Conservation (phyloP, 1,139 yeast genomes). For the Pichia sp. region DNA sequence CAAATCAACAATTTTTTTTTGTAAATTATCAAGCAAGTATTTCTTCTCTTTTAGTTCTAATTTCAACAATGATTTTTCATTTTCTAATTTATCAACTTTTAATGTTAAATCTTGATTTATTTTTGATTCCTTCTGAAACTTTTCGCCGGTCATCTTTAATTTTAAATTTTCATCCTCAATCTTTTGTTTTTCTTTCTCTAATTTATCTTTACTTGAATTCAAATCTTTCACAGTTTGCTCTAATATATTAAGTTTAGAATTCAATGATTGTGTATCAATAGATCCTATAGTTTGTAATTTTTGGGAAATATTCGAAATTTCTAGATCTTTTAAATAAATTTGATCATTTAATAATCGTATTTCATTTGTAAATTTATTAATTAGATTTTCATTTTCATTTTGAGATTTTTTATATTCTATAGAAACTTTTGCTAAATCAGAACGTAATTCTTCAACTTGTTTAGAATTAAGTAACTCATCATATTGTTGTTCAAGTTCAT, state of each 20-base stretch:
- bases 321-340: constrained; percentile 18
- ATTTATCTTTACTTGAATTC: constrained; percentile 12
- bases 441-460: constrained; percentile 15
- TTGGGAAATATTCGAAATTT: constrained; percentile 16
- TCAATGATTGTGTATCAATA: constrained; percentile 19
- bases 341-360: constrained; percentile 15
- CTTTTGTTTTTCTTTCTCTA: constrained; percentile 14
- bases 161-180: constrained; percentile 12
- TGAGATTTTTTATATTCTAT: constrained; percentile 20
- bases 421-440: constrained; percentile 23
- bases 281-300: not conserved
- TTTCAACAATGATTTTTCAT: constrained; percentile 11
- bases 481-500: constrained; percentile 1
- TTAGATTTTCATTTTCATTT: constrained; percentile 15
- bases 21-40: constrained; percentile 7
- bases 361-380: constrained; percentile 5
- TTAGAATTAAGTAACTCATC: constrained; percentile 5
- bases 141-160: not conserved
- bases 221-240: constrained; percentile 8
- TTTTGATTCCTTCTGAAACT: not conserved
- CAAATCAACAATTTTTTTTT: constrained; percentile 13
- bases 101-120: constrained; percentile 7
- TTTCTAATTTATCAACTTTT: constrained; percentile 9
- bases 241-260: constrained; percentile 18
- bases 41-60: not conserved